Evolutionary conservation across 176 grass and related monocot species (phyloP).

Genomic region (Urochloa ruziziensis): DNA sequence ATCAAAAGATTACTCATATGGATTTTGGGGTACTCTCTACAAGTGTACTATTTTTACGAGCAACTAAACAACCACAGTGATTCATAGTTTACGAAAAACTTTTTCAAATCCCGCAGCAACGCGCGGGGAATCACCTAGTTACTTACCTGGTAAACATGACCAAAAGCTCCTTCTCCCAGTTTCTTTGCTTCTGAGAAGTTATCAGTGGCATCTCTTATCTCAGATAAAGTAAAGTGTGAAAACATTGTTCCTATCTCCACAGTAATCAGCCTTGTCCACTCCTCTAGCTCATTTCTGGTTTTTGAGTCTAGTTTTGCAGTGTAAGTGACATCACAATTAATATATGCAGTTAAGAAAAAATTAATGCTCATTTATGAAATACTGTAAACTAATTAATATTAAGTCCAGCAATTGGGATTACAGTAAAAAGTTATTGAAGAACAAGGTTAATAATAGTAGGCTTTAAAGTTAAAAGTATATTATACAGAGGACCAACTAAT

Average conservation of each 20-base stretch:
- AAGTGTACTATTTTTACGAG: too few species aligned
- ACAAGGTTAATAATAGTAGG: not conserved
- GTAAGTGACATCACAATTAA: not conserved
- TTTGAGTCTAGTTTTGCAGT: not conserved
- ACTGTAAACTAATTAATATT: not conserved
- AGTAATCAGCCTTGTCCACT: not conserved
- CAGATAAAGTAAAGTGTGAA: slow-evolving; percentile 12
- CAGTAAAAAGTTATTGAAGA: not conserved
- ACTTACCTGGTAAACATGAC: slow-evolving; percentile 6
- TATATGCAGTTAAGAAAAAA: not conserved
- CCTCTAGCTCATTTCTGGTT: not conserved
- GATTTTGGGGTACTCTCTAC: too few species aligned
- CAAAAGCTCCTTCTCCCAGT: slow-evolving; percentile 14
- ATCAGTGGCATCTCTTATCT: not conserved
- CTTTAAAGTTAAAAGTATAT: not conserved
- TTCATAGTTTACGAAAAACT: too few species aligned
- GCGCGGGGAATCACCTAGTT: too few species aligned
- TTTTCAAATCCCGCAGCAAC: too few species aligned
- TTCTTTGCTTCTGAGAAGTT: slow-evolving; percentile 26
- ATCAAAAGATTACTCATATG: too few species aligned
- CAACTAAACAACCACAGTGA: too few species aligned
- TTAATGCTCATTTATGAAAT: not conserved
- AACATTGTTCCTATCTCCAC: not conserved
- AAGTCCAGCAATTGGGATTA: not conserved
- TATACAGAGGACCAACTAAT: not conserved